Percentiles rank a stretch among this genome's conserved stretches.
These are phyloP conservation scores for Ustilago esculenta DNA, from an alignment of 1,284 basidiomycete species.

Conservation along the genomic window DNA sequence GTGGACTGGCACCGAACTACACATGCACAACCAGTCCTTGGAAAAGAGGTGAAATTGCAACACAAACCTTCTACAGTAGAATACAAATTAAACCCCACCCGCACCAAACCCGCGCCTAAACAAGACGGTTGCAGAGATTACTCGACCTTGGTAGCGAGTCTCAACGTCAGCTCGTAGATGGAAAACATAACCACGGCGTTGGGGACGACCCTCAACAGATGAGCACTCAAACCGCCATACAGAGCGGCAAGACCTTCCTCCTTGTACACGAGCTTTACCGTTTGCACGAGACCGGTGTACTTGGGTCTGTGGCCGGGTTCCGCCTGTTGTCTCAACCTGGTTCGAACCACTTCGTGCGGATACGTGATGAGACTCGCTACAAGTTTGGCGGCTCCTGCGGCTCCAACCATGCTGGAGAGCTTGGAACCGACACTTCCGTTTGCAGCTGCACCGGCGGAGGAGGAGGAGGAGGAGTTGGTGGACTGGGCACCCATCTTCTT, in stretches of 20 bases:
- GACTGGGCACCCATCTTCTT: conserved; percentile 70
- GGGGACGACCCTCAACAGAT: conserved; percentile 94
- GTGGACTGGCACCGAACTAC: no score
- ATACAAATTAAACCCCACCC: no score
- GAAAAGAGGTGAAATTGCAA: no score
- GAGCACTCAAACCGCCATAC: conserved; percentile 92
- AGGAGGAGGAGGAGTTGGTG: background rate
- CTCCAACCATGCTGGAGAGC: conserved; percentile 79
- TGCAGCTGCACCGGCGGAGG: background rate
- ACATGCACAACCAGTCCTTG: no score
- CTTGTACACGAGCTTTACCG: conserved; percentile 81
- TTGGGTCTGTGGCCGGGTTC: conserved; percentile 74
- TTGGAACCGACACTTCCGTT: conserved; percentile 7
- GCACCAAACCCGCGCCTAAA: no score
- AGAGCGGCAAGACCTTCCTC: conserved; percentile 88
- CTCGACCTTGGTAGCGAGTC: conserved; percentile 45
- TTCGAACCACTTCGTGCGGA: conserved; percentile 74
- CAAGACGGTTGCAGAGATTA: no score
- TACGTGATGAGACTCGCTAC: conserved; percentile 69
- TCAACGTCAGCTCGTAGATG: conserved; percentile 67
- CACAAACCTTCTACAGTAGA: no score
- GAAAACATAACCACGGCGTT: conserved; percentile 96
- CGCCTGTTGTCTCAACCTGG: conserved; percentile 80
- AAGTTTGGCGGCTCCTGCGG: conserved; percentile 92
- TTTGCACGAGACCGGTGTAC: conserved; percentile 87